Conservation (phyloP, 441 rosid genomes). For the Euphorbia schlechtendalii region DNA sequence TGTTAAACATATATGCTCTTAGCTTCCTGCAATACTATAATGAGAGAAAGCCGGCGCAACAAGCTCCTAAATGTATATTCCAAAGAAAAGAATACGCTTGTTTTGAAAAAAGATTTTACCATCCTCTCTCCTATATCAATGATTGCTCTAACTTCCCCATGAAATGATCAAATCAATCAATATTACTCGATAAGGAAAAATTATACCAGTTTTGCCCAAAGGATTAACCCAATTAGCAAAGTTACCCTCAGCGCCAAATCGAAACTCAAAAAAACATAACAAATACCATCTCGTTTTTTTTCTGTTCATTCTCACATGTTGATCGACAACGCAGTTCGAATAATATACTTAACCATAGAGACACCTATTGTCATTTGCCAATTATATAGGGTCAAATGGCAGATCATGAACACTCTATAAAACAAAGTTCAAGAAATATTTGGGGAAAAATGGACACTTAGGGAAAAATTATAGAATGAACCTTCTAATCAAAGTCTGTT, state of each 20-base stretch:
- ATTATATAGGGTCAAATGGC: background rate
- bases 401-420: background rate
- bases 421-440: background rate
- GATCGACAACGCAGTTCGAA: background rate
- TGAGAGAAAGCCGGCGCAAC: background rate
- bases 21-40: background rate
- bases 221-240: conserved; percentile 2
- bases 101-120: background rate
- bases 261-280: background rate
- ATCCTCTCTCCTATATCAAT: background rate
- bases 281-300: background rate
- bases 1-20: background rate
- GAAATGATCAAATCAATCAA: background rate
- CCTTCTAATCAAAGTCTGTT: conserved; percentile 41
- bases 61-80: background rate
- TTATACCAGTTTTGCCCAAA: background rate
- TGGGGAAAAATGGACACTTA: background rate
- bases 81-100: background rate
- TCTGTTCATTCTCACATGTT: background rate
- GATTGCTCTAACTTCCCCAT: background rate
- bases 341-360: background rate
- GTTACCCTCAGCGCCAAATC: background rate
- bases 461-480: conserved; percentile 22
- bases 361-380: background rate
- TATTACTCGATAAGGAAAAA: background rate